phyloP scores from a whole-genome alignment of 768 basidiomycete species.

The Pulveroboletus sp. region DNA sequence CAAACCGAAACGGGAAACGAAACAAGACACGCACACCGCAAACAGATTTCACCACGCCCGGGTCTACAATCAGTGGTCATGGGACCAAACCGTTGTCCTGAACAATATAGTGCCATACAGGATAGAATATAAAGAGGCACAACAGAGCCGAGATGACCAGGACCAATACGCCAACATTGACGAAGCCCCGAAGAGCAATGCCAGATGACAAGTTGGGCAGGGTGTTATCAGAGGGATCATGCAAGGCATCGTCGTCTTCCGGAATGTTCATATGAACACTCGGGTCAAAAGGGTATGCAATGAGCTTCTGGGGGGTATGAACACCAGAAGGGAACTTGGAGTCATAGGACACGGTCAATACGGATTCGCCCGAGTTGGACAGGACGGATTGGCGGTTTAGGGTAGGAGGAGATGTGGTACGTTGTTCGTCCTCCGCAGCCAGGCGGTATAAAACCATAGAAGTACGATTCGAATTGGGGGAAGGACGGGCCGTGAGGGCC shows the following conservation, averaged over 20 bases:
- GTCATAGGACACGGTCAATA: constrained; percentile 44
- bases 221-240: constrained; percentile 48
- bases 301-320: constrained; percentile 34
- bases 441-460: constrained; percentile 70
- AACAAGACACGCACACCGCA: constrained; percentile 6
- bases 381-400: constrained; percentile 39
- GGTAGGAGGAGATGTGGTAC: constrained; percentile 32
- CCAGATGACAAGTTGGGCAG: constrained; percentile 20
- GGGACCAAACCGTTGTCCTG: background rate
- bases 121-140: constrained; percentile 77
- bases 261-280: constrained; percentile 47
- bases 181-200: constrained; percentile 44
- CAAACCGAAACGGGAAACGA: background rate
- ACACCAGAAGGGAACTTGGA: constrained; percentile 60
- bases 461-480: constrained; percentile 34
- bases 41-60: background rate
- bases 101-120: constrained; percentile 44
- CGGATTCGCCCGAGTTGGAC: constrained; percentile 51
- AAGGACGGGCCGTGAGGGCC: constrained; percentile 31
- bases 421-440: constrained; percentile 33
- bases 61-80: constrained; percentile 2
- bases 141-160: constrained; percentile 59
- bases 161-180: constrained; percentile 68
- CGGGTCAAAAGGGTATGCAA: constrained; percentile 73
- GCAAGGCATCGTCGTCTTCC: constrained; percentile 75